Percentiles rank a stretch among this genome's conserved stretches.
Evolutionary conservation across 257 asterid genomes (phyloP).

Genomic region (Solanum tarapatanum): DNA sequence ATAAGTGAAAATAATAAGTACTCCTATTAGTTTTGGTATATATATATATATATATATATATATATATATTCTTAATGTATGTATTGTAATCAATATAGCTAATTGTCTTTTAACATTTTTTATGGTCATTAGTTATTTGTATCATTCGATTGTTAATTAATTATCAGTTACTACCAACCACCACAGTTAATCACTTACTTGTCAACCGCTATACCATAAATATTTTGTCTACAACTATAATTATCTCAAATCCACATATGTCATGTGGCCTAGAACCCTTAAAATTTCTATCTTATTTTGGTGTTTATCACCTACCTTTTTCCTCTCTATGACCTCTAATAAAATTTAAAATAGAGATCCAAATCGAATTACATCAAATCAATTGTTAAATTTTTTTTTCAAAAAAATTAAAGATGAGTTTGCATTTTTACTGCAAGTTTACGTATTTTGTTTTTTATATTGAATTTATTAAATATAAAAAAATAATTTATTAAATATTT

Average conservation of each 20-base stretch:
- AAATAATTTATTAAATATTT: too few relatives aligned
- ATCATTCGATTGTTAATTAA: not conserved
- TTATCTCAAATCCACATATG: not conserved
- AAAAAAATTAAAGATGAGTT: not conserved
- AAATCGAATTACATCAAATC: not conserved
- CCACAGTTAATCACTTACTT: not conserved
- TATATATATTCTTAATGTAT: too few relatives aligned
- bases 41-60: too few relatives aligned
- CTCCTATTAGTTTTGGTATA: too few relatives aligned
- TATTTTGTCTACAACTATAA: not conserved
- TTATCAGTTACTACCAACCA: rapidly evolving
- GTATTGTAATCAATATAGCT: not conserved
- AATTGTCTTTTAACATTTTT: not conserved
- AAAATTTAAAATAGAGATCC: not conserved
- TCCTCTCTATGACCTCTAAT: not conserved
- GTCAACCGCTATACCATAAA: not conserved
- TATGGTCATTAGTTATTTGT: too few relatives aligned
- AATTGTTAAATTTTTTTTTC: too few relatives aligned
- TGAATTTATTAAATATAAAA: too few relatives aligned
- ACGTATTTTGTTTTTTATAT: too few relatives aligned
- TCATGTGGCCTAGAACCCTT: not conserved
- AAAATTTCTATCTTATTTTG: not conserved
- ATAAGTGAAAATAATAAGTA: too few relatives aligned
- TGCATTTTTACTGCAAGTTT: not conserved
- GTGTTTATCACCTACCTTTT: too few relatives aligned